Conservation (phyloP, 441 rosid genomes). For the Euphorbia celastroides region DNA sequence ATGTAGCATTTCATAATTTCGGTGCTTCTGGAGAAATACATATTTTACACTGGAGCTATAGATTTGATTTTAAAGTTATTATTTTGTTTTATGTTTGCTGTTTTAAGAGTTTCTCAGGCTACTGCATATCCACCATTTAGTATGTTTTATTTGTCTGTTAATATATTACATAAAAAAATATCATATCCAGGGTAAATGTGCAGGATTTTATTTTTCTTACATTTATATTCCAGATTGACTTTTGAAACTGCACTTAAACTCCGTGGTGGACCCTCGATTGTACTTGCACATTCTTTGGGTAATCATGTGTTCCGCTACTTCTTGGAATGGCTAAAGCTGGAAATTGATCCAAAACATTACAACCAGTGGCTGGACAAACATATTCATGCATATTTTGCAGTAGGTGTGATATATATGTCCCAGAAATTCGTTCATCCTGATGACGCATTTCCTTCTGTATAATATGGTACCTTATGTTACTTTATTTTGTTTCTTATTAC, state of each 20-base stretch:
- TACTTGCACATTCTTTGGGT: slow-evolving; percentile 97
- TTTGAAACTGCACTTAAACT: slow-evolving; percentile 91
- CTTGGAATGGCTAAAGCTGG: slow-evolving; percentile 96
- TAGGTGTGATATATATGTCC: slow-evolving; percentile 50
- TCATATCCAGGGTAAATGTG: slow-evolving; percentile 2
- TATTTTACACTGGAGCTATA: neutral
- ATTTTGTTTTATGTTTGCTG: neutral
- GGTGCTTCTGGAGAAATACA: neutral
- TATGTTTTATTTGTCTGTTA: neutral
- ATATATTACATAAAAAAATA: neutral
- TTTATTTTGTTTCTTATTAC: slow-evolving; percentile 22
- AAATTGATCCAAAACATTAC: slow-evolving; percentile 95
- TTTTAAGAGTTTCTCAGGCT: neutral
- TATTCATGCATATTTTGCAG: slow-evolving; percentile 90
- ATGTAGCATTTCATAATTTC: neutral
- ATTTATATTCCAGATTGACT: slow-evolving; percentile 55
- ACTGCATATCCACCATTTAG: neutral
- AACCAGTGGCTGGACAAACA: slow-evolving; percentile 87
- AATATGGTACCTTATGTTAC: slow-evolving; percentile 18
- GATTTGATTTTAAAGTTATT: neutral
- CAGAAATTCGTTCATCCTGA: slow-evolving; percentile 11
- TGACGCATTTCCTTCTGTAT: slow-evolving; percentile 13
- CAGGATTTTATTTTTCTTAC: slow-evolving; percentile 2
- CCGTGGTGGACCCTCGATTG: slow-evolving; percentile 91
- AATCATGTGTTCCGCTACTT: slow-evolving; percentile 94